Conservation (phyloP, 805 yeast genomes). For the Saturnispora quitensis region DNA sequence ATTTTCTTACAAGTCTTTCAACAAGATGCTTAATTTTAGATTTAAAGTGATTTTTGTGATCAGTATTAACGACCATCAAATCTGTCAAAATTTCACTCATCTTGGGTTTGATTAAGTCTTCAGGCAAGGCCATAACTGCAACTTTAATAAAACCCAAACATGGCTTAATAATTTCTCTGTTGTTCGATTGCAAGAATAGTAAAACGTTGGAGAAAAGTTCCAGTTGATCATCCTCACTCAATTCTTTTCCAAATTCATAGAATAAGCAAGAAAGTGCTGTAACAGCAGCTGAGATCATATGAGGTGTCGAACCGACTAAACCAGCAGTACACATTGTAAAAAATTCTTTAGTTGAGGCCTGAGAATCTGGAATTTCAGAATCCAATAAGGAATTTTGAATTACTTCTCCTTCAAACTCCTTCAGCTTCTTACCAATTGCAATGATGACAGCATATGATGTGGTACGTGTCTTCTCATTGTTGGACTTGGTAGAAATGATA, state of each 20-base stretch:
- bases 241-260: constrained; percentile 68
- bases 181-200: constrained; percentile 80
- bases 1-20: constrained; percentile 83
- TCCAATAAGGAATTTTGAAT: constrained; percentile 58
- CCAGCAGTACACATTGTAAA: constrained; percentile 96
- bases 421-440: constrained; percentile 74
- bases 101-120: constrained; percentile 58
- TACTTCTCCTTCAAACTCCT: constrained; percentile 45
- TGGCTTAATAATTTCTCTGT: constrained; percentile 88
- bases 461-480: constrained; percentile 84
- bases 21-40: constrained; percentile 86
- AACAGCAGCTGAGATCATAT: constrained; percentile 94
- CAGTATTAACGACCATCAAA: constrained; percentile 88
- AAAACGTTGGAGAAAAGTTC: constrained; percentile 85
- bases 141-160: constrained; percentile 93
- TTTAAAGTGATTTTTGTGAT: constrained; percentile 91
- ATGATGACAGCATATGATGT: constrained; percentile 67
- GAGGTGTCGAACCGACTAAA: constrained; percentile 85
- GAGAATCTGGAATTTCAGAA: constrained; percentile 47
- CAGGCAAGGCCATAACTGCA: constrained; percentile 74
- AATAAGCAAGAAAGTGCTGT: constrained; percentile 82
- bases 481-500: constrained; percentile 83
- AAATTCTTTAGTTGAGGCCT: constrained; percentile 68
- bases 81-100: constrained; percentile 59
- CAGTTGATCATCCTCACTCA: constrained; percentile 49